Evolutionary conservation across 495 filamentous ascomycete genomes (phyloP), one percentile per base, ranked within the genome.

Genomic region (Neurospora sp.): DNA sequence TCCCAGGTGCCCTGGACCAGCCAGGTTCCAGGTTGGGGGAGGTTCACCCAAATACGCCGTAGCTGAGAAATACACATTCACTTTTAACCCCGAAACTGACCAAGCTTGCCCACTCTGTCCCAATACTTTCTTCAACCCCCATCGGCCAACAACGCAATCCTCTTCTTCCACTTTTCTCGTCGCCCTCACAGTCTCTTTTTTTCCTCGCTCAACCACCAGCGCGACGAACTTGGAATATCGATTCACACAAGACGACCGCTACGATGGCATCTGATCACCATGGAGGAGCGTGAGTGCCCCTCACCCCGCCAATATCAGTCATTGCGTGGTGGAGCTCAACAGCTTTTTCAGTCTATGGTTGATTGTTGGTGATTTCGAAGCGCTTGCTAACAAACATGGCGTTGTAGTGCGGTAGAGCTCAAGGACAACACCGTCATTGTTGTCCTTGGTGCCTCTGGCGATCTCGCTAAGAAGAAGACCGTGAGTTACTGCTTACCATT

Each of bases 391-490:
- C 69, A 44, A 61, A 42, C 18, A 69, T 69, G 39, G 68, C 18
- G 39, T n/a, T 27, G 35, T 71, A 86, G 84, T 73, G 72, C 78
- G 69, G 86, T 97, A 77, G 96, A 98, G 89, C 91, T 99, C 75
- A 99, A 97, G 87, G 93, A 98, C 79, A 95, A 98, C 88, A 99
- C 96, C 74, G 87, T 96, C 80, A 97, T 99, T 82, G 90, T 99
- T 74, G 96, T 99, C 77, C 90, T 99, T 73, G 96, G 96, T 78
- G 96, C 96, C 71, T 98, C 96, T 20, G 96, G 96, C 71, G 96
- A 99, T 87, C 87, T 99, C 61, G 96, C 96, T 39, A 98, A 98
- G 88, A 99, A 99, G 91, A 99, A 99, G 89, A 99, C 96, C 22
- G 94, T 97, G 83, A 78, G 93, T 86, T 40, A 59, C 71, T 61